Base-by-base conservation (phyloP, 345 rosid genomes). In the Raphanus raphanistrum region DNA sequence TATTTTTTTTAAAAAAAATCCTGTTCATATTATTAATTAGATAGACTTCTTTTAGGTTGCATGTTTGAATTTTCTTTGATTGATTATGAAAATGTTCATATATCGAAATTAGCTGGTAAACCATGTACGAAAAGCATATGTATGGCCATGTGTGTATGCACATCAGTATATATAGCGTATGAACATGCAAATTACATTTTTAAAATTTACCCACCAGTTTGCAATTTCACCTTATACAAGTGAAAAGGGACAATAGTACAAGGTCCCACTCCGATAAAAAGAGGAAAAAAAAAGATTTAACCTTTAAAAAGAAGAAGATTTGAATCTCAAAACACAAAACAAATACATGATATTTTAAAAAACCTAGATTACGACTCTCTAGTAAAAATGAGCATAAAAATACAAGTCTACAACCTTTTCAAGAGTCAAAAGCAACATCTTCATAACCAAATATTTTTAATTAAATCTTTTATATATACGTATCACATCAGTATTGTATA, bases 161-260 rank as follows among this genome's bases (percentile, higher is more conserved):
- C 48, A 35, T 57, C 66, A 48, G 17, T 70, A 28, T 76, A 52
- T 70, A 28, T 76, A 52, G 60, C 26, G 36, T 72, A 45, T 26
- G 38, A 72, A 35, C 81, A 78, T 72, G 70, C 77, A 16, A 33
- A 66, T 35, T 66, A 8, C 69, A 60, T 48, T 77, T 78, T 12
- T 0, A 48, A 68, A 43, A 0, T 61, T 79, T 68, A 79, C 74
- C 71, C 71, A 54, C n/a, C 67, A 57, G 10, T 55, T 62, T 73
- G 38, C 55, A 73, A 75, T 63, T 68, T 73, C 68, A 67, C 77
- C 77, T 15, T 72, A 60, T 21, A 60, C 69, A 68, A 52, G 71
- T 68, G 79, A 79, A 79, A 79, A 68, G 21, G 16, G 69, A 74
- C 71, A 54, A 26, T 26, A 12, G 54, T 66, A 70, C 66, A 15